These are phyloP conservation scores for Fusarium lateritium DNA, from an alignment of 2,329 filamentous ascomycete genomes.

Conservation along the genomic window DNA sequence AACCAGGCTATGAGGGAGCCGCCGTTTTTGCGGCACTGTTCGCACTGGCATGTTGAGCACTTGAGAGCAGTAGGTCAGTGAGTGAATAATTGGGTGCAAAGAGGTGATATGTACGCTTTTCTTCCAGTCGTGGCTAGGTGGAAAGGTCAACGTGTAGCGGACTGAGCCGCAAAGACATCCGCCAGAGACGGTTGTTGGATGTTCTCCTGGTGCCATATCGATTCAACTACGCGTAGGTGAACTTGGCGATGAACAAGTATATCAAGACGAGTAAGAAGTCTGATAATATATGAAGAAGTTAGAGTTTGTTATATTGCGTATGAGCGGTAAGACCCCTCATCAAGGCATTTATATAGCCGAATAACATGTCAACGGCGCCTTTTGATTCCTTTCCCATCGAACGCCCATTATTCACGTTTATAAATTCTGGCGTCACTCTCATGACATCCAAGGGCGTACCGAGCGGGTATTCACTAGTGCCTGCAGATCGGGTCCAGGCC, in stretches of 20 bases:
- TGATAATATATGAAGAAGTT: slow-evolving; percentile 11
- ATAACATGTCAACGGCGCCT: slow-evolving; percentile 51
- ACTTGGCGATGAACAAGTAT: not conserved
- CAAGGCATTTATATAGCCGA: slow-evolving; percentile 30
- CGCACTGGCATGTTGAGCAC: slow-evolving; percentile 68
- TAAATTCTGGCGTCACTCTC: slow-evolving; percentile 22
- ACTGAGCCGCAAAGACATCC: slow-evolving; percentile 67
- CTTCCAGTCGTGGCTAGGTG: slow-evolving; percentile 61
- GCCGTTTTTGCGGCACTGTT: slow-evolving; percentile 67
- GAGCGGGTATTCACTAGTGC: slow-evolving; percentile 5
- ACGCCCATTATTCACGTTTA: not conserved
- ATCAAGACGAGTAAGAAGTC: not conserved
- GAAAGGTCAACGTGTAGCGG: slow-evolving; percentile 64
- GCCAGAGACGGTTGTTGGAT: slow-evolving; percentile 60
- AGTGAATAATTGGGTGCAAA: not conserved
- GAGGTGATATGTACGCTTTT: slow-evolving; percentile 47
- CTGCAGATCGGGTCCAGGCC: slow-evolving; percentile 8
- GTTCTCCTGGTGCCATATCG: slow-evolving; percentile 44
- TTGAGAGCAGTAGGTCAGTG: slow-evolving; percentile 37
- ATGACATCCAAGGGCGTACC: slow-evolving; percentile 23
- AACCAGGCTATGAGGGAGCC: slow-evolving; percentile 62
- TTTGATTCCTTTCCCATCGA: slow-evolving; percentile 28
- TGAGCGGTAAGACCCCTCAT: slow-evolving; percentile 18
- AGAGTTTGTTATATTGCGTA: slow-evolving; percentile 12
- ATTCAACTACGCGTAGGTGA: not conserved